phyloP scores from a whole-genome alignment of 257 asterid genomes.

The Mitragyna speciosa region DNA sequence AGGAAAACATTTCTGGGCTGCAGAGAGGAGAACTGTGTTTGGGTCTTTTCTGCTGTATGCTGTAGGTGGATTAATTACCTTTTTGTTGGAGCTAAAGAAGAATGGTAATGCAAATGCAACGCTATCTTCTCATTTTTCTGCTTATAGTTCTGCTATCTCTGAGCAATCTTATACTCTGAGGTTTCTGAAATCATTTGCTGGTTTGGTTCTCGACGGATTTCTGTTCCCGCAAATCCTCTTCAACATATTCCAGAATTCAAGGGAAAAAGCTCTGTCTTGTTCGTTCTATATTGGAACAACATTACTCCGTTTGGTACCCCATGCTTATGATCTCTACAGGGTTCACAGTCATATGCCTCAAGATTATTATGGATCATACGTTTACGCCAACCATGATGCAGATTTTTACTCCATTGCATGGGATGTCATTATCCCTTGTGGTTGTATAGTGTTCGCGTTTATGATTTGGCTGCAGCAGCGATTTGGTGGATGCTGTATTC shows the following conservation, averaged over 20 bases:
- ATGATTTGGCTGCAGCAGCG: conserved; percentile 62
- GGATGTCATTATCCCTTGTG: conserved; percentile 63
- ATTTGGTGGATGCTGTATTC: conserved; percentile 57
- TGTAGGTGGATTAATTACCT: conserved; percentile 40
- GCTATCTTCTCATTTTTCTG: not conserved
- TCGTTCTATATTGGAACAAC: conserved; percentile 62
- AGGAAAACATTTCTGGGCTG: conserved; percentile 22
- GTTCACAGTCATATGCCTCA: conserved; percentile 27
- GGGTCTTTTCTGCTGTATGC: conserved; percentile 36
- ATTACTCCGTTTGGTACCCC: conserved; percentile 53
- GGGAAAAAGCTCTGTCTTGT: conserved; percentile 34
- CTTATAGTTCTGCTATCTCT: too few relatives aligned
- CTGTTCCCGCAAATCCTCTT: conserved; percentile 63
- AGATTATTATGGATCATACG: conserved; percentile 39
- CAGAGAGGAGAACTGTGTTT: conserved; percentile 34
- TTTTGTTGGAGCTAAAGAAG: conserved; percentile 37
- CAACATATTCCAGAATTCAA: conserved; percentile 40
- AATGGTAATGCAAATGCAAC: not conserved
- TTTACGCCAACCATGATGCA: conserved; percentile 56
- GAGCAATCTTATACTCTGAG: conserved; percentile 31
- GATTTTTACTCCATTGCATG: conserved; percentile 68
- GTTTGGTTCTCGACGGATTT: conserved; percentile 62
- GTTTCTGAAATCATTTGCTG: conserved; percentile 52
- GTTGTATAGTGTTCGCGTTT: conserved; percentile 45
- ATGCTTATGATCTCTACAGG: conserved; percentile 67